Base-by-base conservation (phyloP, 2,329 filamentous ascomycete genomes). In the Leptographium lundbergii region DNA sequence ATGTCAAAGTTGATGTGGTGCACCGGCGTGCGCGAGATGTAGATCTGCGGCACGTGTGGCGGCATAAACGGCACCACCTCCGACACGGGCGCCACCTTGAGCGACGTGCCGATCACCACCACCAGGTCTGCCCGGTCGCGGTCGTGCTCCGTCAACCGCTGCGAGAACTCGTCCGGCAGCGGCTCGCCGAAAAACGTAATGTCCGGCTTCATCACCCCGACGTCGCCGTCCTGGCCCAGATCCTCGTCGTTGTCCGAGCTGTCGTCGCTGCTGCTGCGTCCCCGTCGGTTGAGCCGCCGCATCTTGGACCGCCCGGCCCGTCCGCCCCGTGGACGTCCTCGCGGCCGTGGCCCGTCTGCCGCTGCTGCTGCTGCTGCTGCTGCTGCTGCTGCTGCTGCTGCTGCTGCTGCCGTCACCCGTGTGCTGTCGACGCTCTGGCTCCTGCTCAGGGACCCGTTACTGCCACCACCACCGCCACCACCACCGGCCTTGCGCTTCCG, bases 111-210 rank as follows among this genome's bases (percentile, higher is more conserved):
- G 67, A 99, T 96, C 65, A 97, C 91, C 64, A 99, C 86, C 65
- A 97, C 88, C 19, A 99, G 80, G 69, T 99, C 94, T 1, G 88
- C 89, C 60, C 81, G 77, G 63, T 89, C 82, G 61, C 84, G 84
- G 71, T 99, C 94, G 65, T 89, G 81, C 61, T 89, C 80, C n/a
- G 88, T 84, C 17, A 97, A 81, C 9, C 91, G 86, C 56, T 82
- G 77, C 60, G 87, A 88, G 72, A 99, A 99, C 65, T 84, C 81
- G 65, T 89, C 84, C 0, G 92, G 91, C 1, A 99, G 84, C 56
- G 85, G 80, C 74, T 99, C 94, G 65, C 92, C 92, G 67, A 97
- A 97, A 76, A 99, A 97, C 54, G 90, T 97, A 69, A 99, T 97
- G 74, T 97, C 92, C 10, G 94, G 94, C 78, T 88, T 96, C 90